Evolutionary conservation across 2,329 filamentous ascomycete genomes (phyloP).

Genomic region (Penicillium concentricum): DNA sequence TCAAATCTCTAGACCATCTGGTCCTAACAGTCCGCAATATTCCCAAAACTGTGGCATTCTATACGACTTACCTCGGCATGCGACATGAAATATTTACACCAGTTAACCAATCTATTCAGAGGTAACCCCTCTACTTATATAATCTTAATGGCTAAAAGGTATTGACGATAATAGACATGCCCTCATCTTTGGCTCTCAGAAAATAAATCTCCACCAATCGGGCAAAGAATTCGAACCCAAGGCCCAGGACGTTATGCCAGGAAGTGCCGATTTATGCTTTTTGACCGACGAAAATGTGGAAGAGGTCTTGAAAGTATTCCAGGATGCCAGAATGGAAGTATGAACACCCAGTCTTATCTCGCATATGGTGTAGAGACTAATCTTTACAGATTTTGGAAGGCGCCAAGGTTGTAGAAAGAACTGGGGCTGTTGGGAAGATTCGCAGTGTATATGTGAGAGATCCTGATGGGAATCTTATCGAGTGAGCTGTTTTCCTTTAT

Average conservation of each 20-base stretch:
- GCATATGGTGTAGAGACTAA: slow-evolving; percentile 4
- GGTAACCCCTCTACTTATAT: slow-evolving; percentile 11
- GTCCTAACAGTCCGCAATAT: slow-evolving; percentile 59
- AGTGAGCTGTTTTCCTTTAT: slow-evolving; percentile 45
- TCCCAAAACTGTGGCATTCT: slow-evolving; percentile 53
- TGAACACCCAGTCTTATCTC: accelerated
- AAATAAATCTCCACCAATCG: slow-evolving; percentile 61
- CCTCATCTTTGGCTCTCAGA: slow-evolving; percentile 57
- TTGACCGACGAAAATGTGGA: slow-evolving; percentile 54
- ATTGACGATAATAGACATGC: slow-evolving; percentile 47
- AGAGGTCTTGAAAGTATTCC: slow-evolving; percentile 41
- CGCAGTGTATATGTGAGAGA: slow-evolving; percentile 61
- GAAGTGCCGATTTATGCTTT: slow-evolving; percentile 62
- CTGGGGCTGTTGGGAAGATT: slow-evolving; percentile 56
- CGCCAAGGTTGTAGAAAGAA: slow-evolving; percentile 53
- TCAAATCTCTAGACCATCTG: slow-evolving; percentile 58
- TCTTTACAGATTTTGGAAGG: slow-evolving; percentile 45
- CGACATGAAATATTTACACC: slow-evolving; percentile 51
- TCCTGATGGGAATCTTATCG: slow-evolving; percentile 62
- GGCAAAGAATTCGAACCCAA: slow-evolving; percentile 63
- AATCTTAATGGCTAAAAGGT: background rate
- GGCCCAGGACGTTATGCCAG: slow-evolving; percentile 53
- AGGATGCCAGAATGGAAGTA: slow-evolving; percentile 48
- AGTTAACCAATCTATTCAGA: slow-evolving; percentile 31
- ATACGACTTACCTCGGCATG: slow-evolving; percentile 59